These are phyloP conservation scores for Pseudogymnoascus sp. DNA, from an alignment of 2,329 filamentous ascomycete genomes.

Conservation along the genomic window DNA sequence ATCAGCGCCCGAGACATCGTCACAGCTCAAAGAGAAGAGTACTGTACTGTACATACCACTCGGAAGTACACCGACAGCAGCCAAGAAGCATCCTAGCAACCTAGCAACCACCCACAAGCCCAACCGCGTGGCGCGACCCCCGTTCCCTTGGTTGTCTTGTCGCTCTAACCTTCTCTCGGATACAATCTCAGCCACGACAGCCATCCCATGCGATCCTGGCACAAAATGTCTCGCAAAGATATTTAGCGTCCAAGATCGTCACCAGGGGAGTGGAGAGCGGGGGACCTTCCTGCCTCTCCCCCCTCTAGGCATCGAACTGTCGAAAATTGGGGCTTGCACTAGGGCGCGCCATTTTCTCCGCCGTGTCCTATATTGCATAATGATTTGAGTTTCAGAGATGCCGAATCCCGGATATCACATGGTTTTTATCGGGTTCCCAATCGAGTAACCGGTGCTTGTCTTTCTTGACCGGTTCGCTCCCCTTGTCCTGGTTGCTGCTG, in stretches of 20 bases:
- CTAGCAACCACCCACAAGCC: background rate
- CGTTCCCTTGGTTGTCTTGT: background rate
- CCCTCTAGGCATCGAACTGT: background rate
- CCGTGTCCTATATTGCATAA: background rate
- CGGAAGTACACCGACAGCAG: background rate
- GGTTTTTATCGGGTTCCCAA: background rate
- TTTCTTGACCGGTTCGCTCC: background rate
- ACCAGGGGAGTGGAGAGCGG: slow-evolving; percentile 1
- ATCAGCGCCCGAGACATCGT: background rate
- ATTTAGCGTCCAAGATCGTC: slow-evolving; percentile 2
- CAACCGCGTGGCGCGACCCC: background rate
- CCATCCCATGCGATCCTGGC: slow-evolving; percentile 1
- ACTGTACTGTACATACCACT: background rate
- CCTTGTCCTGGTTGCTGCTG: background rate
- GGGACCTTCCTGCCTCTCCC: background rate
- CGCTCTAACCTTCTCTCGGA: background rate
- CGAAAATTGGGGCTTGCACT: background rate
- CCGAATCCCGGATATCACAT: background rate
- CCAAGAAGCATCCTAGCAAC: background rate
- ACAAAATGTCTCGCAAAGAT: background rate
- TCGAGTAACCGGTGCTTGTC: background rate
- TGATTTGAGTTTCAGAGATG: slow-evolving; percentile 5
- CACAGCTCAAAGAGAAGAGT: background rate
- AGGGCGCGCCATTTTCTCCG: background rate
- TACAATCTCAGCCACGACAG: background rate